Evolutionary conservation across 148 eudicot species (phyloP), one percentile per base, ranked within the genome.

Genomic region (Fagopyrum homotropicum): DNA sequence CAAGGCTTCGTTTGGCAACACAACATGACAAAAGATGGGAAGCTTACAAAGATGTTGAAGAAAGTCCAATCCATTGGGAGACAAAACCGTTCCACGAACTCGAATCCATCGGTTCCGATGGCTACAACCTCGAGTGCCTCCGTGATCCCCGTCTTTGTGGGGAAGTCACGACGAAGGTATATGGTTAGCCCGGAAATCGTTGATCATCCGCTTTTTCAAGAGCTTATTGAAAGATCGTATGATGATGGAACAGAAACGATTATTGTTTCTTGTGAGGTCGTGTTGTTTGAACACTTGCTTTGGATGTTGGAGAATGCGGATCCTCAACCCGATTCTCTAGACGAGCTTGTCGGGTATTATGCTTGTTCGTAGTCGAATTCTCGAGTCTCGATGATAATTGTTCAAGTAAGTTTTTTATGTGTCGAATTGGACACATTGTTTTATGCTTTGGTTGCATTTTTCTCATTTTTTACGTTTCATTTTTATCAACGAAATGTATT

Each of bases 251-350:
- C 68, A 6, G 84, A 78, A 1, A 57, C 57, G 63, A 52, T 84
- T 55, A 72, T 76, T 46, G 84, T 90, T 26, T 83, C 82, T 2
- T 90, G 95, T 35, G 95, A 90, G 79, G 95, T 90, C 63, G 95
- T 90, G 47, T 57, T 90, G 75, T 90, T 90, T 70, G 92, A 90
- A 44, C 95, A 90, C 77, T 74, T 90, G 78, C 81, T 90, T 4
- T 90, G 95, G 95, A 90, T 90, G 95, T 86, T 90, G 26, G 87
- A 88, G 51, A 85, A 90, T 80, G 92, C 83, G 43, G 95, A 90
- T 80, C 91, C 87, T 52, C 88, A 88, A 48, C 84, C 85, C 14
- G 88, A 84, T 14, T 85, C 87, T 7, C 61, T 86, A 56, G 86
- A 86, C 29, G 91, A 90, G 66, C 85, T 90, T 26, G 94, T 78